These are phyloP conservation scores for Xanthoconium stramineum DNA, from an alignment of 768 basidiomycete species.

Conservation along the genomic window DNA sequence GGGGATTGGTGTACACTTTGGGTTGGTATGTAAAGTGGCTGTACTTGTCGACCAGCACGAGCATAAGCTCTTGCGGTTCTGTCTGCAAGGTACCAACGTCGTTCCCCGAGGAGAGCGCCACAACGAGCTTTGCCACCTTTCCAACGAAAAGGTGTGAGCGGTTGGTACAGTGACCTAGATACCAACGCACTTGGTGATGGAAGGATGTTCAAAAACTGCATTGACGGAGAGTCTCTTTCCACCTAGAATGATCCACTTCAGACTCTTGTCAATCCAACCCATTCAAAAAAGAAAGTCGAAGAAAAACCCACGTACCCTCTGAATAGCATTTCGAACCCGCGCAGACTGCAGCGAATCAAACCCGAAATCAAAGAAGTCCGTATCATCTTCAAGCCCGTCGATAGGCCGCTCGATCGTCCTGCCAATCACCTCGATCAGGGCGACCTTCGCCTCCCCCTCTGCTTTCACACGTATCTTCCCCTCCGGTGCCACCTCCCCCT, in stretches of 20 bases:
- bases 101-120: slow-evolving; percentile 33
- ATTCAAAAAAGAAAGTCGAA: slow-evolving; percentile 24
- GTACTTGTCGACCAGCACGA: slow-evolving; percentile 45
- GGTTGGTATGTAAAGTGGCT: slow-evolving; percentile 8
- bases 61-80: slow-evolving; percentile 39
- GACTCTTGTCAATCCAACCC: neutral
- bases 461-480: slow-evolving; percentile 11
- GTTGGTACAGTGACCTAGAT: neutral
- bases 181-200: slow-evolving; percentile 34
- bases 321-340: slow-evolving; percentile 46
- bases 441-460: slow-evolving; percentile 10
- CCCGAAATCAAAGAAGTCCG: slow-evolving; percentile 46
- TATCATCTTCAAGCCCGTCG: slow-evolving; percentile 23
- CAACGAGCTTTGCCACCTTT: slow-evolving; percentile 42
- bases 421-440: slow-evolving; percentile 15
- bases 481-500: slow-evolving; percentile 33
- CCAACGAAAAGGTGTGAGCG: neutral
- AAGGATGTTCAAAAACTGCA: slow-evolving; percentile 51
- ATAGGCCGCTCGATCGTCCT: slow-evolving; percentile 21
- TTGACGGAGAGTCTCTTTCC: slow-evolving; percentile 23
- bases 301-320: slow-evolving; percentile 33
- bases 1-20: neutral
- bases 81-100: slow-evolving; percentile 15
- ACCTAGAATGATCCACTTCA: slow-evolving; percentile 15
- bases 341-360: slow-evolving; percentile 54